Percentiles rank a stretch among this genome's conserved stretches.
These are phyloP conservation scores for Chamaenerion angustifolium DNA, from an alignment of 345 rosid species.

Conservation along the genomic window DNA sequence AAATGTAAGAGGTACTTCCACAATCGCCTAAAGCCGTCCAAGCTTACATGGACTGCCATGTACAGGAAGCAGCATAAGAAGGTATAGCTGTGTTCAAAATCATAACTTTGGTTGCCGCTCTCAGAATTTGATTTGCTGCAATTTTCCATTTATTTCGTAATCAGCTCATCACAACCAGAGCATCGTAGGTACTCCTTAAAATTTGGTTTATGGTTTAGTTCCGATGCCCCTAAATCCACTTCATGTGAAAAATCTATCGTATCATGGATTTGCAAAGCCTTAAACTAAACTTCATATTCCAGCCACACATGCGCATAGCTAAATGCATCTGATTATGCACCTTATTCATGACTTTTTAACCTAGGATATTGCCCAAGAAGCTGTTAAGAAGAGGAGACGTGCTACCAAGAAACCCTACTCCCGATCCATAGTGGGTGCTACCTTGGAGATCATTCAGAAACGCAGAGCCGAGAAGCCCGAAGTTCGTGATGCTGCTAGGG, in stretches of 20 bases:
- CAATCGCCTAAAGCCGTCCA: conserved; percentile 81
- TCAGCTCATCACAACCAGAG: no score
- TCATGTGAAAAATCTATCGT: no score
- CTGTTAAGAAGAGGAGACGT: conserved; percentile 47
- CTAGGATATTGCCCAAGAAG: conserved; percentile 48
- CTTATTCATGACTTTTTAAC: not conserved
- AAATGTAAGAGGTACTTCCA: conserved; percentile 94
- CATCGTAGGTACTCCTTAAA: no score
- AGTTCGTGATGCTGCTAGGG: conserved; percentile 56
- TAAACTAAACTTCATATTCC: no score
- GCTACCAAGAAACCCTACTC: conserved; percentile 57
- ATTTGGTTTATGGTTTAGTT: no score
- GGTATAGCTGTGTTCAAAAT: conserved; percentile 13
- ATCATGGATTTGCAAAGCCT: no score
- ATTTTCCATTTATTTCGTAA: not conserved
- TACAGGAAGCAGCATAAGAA: conserved; percentile 64
- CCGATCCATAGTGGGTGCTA: conserved; percentile 62
- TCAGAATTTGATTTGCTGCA: no score
- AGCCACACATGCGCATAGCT: not conserved
- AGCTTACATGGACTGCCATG: conserved; percentile 81
- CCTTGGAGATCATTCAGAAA: conserved; percentile 61
- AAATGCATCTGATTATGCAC: not conserved
- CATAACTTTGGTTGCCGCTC: not conserved
- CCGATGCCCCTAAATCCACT: no score
- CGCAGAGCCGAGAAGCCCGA: conserved; percentile 55